These are phyloP conservation scores for Lolium perenne DNA, from an alignment of 176 grass and related monocot genomes.

Conservation along the genomic window DNA sequence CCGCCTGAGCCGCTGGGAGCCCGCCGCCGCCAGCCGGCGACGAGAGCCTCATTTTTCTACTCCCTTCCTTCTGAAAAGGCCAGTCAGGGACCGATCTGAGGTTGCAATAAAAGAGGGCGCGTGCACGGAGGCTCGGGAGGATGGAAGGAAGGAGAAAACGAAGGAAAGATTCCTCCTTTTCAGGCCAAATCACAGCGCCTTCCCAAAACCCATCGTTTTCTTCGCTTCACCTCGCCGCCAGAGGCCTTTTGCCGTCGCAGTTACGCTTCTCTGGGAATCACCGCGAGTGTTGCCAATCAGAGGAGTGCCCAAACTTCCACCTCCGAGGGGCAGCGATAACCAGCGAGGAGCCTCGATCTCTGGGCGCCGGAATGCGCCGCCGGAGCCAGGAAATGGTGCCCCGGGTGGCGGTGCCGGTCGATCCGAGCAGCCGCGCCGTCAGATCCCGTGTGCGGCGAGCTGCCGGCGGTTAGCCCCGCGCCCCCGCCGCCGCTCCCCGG, in stretches of 20 bases:
- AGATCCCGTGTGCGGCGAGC: slow-evolving; percentile 47
- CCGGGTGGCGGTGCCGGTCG: neutral
- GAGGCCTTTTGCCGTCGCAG: neutral
- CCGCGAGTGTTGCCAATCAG: neutral
- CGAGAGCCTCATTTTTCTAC: slow-evolving; percentile 51
- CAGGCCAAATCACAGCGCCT: slow-evolving; percentile 60
- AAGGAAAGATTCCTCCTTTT: slow-evolving; percentile 71
- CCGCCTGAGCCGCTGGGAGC: slow-evolving; percentile 42
- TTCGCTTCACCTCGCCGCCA: slow-evolving; percentile 29
- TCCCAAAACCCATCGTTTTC: slow-evolving; percentile 62
- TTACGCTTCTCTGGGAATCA: slow-evolving; percentile 25
- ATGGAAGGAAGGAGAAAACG: slow-evolving; percentile 30
- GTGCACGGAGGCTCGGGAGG: slow-evolving; percentile 18
- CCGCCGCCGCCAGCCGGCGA: slow-evolving; percentile 53
- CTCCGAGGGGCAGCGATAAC: neutral
- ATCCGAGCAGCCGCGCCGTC: slow-evolving; percentile 33
- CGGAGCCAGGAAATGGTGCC: neutral
- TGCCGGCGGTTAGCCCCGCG: neutral
- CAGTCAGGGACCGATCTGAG: slow-evolving; percentile 44
- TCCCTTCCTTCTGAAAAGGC: neutral
- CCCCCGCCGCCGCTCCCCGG: slow-evolving; percentile 29
- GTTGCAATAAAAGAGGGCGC: slow-evolving; percentile 42
- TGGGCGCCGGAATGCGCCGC: slow-evolving; percentile 30
- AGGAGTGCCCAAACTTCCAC: neutral
- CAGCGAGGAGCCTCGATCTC: slow-evolving; percentile 28